These are phyloP conservation scores for Lepidium sativum DNA, from an alignment of 345 rosid genomes.

Conservation along the genomic window DNA sequence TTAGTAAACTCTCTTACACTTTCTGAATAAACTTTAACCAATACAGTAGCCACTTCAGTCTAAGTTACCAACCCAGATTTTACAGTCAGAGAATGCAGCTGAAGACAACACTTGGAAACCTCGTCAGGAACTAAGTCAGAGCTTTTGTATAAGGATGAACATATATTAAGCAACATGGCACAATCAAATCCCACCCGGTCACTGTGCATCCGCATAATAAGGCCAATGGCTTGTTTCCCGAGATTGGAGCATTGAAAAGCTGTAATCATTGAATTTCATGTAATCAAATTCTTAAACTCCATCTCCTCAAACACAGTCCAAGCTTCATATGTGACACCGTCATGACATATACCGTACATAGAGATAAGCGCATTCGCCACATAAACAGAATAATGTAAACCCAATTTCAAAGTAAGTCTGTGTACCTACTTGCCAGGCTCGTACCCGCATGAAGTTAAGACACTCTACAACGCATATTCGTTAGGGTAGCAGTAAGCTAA, in stretches of 20 bases:
- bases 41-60: constrained; percentile 59
- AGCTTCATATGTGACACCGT: constrained; percentile 35
- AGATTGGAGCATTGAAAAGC: constrained; percentile 45
- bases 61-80: constrained; percentile 49
- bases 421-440: constrained; percentile 57
- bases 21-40: constrained; percentile 72
- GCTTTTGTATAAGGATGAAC: constrained; percentile 48
- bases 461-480: constrained; percentile 62
- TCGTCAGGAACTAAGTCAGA: constrained; percentile 19
- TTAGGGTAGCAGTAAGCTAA: constrained; percentile 49
- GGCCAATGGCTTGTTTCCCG: constrained; percentile 32
- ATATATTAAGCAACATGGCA: constrained; percentile 56
- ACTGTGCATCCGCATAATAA: constrained; percentile 47
- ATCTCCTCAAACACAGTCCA: constrained; percentile 53
- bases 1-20: constrained; percentile 41
- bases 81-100: constrained; percentile 48
- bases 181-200: constrained; percentile 57
- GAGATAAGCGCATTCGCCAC: constrained; percentile 68
- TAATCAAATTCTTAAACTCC: constrained; percentile 36
- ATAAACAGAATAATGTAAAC: constrained; percentile 36
- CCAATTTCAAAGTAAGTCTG: constrained; percentile 55
- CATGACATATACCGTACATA: constrained; percentile 48
- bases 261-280: constrained; percentile 85
- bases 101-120: constrained; percentile 44
- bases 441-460: constrained; percentile 45